Base-by-base conservation (phyloP, 176 grass and related monocot genomes). In the Eleusine indica region DNA sequence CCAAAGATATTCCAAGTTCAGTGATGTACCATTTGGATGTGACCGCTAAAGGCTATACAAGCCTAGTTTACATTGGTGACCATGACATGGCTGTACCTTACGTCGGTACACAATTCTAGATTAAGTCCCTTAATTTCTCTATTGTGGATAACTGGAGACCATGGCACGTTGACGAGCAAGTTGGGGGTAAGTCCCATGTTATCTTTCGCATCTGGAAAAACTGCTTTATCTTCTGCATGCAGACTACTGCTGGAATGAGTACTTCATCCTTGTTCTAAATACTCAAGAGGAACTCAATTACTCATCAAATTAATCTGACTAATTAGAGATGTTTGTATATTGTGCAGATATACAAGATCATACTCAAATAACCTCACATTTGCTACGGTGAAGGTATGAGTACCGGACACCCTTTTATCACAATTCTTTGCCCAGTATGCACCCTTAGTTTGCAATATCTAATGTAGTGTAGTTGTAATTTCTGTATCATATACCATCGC, bases 331-430 rank as follows among this genome's bases (percentile, higher is more conserved):
- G 32, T 75, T n/a, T 35, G 2, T n/a, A 70, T 74, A 38, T 70
- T 69, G 14, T 54, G 77, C 81, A 96, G 94, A 73, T 96, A 73
- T 60, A 93, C 84, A 18, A 85, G 40, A 19, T 17, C 37, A 9
- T 94, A 94, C 15, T 89, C 89, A 10, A 91, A 94, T 16, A 89
- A 94, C 69, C 56, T 94, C 11, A 94, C 92, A 29, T 94, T 94
- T 57, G 87, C 72, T 21, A 94, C 89, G 0, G 77, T 94, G 12
- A 94, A 89, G 77, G 92, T 91, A 81, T 44, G 8, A 60, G 6
- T 9, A 2, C 13, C 38, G 18, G 32, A 22, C 6, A 35, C 19
- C 0, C 18, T 19, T 75, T 74, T 9, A 1, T 74, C 47, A 7
- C 16, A 57, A 7, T 38, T 56, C 30, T 74, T 37, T 7, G 1